Conservation (phyloP, 768 basidiomycete species). For the Cubamyces lactineus region DNA sequence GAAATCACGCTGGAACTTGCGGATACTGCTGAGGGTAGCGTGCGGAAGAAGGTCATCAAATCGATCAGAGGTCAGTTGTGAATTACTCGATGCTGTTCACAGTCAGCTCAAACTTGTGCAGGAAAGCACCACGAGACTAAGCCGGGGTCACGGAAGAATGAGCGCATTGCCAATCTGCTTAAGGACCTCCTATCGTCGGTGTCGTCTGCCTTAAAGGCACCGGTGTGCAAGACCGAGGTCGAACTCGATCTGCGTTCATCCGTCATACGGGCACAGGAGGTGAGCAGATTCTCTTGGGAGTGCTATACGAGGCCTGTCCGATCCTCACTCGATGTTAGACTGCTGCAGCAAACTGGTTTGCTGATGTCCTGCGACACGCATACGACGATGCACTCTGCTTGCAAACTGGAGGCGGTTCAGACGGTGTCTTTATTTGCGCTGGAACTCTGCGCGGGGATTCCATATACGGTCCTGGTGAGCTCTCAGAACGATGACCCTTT, state of each 20-base stretch:
- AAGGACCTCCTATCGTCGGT: slow-evolving; percentile 69
- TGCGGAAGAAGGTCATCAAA: slow-evolving; percentile 67
- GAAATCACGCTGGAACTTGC: slow-evolving; percentile 68
- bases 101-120: slow-evolving; percentile 25
- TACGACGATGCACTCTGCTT: slow-evolving; percentile 73
- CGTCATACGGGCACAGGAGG: slow-evolving; percentile 76
- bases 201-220: slow-evolving; percentile 67
- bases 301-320: not conserved
- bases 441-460: slow-evolving; percentile 89
- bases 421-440: slow-evolving; percentile 80
- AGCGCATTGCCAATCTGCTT: slow-evolving; percentile 59
- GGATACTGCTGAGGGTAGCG: slow-evolving; percentile 60
- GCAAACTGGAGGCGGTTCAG: slow-evolving; percentile 64
- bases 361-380: slow-evolving; percentile 80
- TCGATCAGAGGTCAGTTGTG: slow-evolving; percentile 55
- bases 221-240: slow-evolving; percentile 71
- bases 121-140: slow-evolving; percentile 70
- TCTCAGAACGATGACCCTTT: not conserved
- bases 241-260: slow-evolving; percentile 75
- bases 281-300: slow-evolving; percentile 28
- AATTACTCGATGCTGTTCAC: not conserved
- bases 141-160: slow-evolving; percentile 50
- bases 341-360: slow-evolving; percentile 79
- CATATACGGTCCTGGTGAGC: slow-evolving; percentile 75
- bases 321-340: slow-evolving; percentile 45